Conservation (phyloP, 2,329 filamentous ascomycete genomes). For the Stagonosporopsis vannaccii region DNA sequence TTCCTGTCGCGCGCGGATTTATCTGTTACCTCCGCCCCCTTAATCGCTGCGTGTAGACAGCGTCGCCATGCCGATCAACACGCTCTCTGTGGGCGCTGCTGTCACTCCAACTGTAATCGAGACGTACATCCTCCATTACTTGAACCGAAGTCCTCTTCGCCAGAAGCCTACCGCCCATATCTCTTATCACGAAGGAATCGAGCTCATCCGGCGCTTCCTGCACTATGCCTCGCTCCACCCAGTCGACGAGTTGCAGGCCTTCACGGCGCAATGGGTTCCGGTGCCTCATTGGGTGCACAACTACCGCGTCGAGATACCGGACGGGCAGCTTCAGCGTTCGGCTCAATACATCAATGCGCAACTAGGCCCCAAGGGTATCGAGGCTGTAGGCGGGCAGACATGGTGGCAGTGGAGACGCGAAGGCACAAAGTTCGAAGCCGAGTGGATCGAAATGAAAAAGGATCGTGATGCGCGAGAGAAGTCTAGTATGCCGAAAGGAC, state of each 20-base stretch:
- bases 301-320: conserved; percentile 71
- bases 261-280: conserved; percentile 91
- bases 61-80: conserved; percentile 70
- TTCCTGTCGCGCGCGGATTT: conserved; percentile 8
- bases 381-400: conserved; percentile 83
- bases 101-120: conserved; percentile 88
- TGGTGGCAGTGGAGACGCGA: conserved; percentile 74
- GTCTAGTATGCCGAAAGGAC: conserved; percentile 61
- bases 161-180: conserved; percentile 88
- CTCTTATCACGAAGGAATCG: conserved; percentile 91
- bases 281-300: conserved; percentile 86
- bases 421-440: conserved; percentile 71
- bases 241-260: conserved; percentile 90
- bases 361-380: conserved; percentile 78
- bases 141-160: conserved; percentile 76
- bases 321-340: conserved; percentile 67
- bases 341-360: conserved; percentile 74
- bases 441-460: conserved; percentile 95
- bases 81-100: conserved; percentile 79
- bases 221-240: conserved; percentile 85
- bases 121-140: conserved; percentile 88
- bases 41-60: conserved; percentile 1
- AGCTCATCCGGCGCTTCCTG: conserved; percentile 86
- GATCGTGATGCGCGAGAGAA: conserved; percentile 78
- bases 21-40: conserved; percentile 18